Percentiles rank a stretch among this genome's conserved stretches.
Conservation (phyloP, 495 filamentous ascomycete species). For the Xylaria longipes region DNA sequence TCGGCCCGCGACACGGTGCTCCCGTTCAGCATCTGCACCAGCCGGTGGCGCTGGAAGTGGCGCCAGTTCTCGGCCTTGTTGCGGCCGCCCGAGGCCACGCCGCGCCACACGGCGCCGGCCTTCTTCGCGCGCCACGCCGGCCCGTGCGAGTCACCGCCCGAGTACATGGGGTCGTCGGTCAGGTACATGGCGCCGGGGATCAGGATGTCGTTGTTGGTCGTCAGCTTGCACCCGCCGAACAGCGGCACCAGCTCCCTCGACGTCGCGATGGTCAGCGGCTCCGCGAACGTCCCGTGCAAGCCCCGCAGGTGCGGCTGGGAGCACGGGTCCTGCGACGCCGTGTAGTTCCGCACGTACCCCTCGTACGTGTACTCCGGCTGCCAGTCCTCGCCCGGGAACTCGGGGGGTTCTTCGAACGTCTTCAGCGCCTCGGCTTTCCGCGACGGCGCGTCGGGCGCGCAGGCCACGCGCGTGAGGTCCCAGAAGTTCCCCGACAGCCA, state of each 20-base stretch:
- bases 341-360: slow-evolving; percentile 69
- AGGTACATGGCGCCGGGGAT: slow-evolving; percentile 81
- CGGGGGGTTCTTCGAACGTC: slow-evolving; percentile 41
- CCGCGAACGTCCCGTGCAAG: slow-evolving; percentile 74
- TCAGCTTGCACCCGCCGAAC: slow-evolving; percentile 78
- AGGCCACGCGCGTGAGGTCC: slow-evolving; percentile 53
- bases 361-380: slow-evolving; percentile 39
- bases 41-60: slow-evolving; percentile 75
- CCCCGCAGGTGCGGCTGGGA: slow-evolving; percentile 58
- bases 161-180: slow-evolving; percentile 66
- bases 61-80: slow-evolving; percentile 70
- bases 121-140: slow-evolving; percentile 63
- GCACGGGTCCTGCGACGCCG: slow-evolving; percentile 67
- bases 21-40: slow-evolving; percentile 72
- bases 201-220: slow-evolving; percentile 81
- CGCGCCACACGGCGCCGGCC: slow-evolving; percentile 69
- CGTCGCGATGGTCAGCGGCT: slow-evolving; percentile 64
- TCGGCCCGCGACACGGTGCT: slow-evolving; percentile 59
- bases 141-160: slow-evolving; percentile 57
- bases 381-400: slow-evolving; percentile 40
- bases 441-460: slow-evolving; percentile 62
- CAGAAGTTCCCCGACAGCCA: slow-evolving; percentile 41
- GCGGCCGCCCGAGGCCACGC: slow-evolving; percentile 71
- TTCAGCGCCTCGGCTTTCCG: slow-evolving; percentile 52
- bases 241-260: slow-evolving; percentile 68